phyloP scores from a whole-genome alignment of 2,329 filamentous ascomycete genomes.

The Colletotrichum aenigma region DNA sequence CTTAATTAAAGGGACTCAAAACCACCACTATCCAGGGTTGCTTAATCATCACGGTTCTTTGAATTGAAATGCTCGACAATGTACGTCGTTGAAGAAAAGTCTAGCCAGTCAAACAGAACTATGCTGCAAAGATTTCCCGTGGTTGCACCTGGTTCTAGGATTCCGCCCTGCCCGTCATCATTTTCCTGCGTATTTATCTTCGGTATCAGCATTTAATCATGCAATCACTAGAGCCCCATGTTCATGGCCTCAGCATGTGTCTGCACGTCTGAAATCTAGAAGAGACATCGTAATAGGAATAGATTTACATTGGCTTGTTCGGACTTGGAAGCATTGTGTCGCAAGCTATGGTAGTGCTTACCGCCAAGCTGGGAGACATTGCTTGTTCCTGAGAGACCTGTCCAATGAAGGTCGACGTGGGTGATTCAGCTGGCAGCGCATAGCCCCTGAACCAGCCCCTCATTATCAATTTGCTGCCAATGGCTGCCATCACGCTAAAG shows the following conservation, averaged over 20 bases:
- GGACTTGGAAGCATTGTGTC: neutral
- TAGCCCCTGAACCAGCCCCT: neutral
- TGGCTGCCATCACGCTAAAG: neutral
- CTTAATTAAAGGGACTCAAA: neutral
- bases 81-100: neutral
- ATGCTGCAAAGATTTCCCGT: neutral
- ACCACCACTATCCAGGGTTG: neutral
- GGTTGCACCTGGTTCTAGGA: neutral
- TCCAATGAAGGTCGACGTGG: neutral
- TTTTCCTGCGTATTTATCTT: rapidly evolving
- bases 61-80: neutral
- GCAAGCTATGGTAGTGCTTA: neutral
- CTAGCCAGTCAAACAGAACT: neutral
- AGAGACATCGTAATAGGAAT: neutral
- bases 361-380: neutral
- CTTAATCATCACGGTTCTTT: neutral
- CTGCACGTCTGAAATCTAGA: rapidly evolving
- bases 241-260: neutral
- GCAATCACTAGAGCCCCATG: neutral
- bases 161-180: neutral
- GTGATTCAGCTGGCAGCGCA: neutral
- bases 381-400: neutral
- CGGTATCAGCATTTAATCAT: rapidly evolving
- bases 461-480: neutral
- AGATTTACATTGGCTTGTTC: neutral